Base-by-base conservation (phyloP, 495 filamentous ascomycete species). In the Trypethelium eluteriae region DNA sequence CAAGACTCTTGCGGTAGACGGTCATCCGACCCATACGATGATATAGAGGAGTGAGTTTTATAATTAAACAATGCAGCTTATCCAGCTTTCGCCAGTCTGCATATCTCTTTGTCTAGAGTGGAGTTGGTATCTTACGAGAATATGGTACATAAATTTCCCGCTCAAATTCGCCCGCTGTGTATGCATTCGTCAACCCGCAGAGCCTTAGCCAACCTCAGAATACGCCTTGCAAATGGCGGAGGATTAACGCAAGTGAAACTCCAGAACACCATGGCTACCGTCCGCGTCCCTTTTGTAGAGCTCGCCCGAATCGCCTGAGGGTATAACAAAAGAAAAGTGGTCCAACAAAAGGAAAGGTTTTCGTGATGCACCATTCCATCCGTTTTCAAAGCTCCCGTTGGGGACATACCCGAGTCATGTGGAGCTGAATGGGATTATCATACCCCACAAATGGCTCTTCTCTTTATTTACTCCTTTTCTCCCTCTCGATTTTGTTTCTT, bases 201-300 rank as follows among this genome's bases (percentile, higher is more conserved):
- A 9, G 7, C 53, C 32, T 5, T 18, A 12, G 5, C 49, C 10
- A 18, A 53, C 49, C 49, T 59, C 53, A 59, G 18, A 16, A 59
- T 34, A 59, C 53, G 53, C 53, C 53, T 36, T 59, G 53, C 53
- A 59, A 59, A 59, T 59, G 53, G 53, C 53, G 53, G 53, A 59
- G 53, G 53, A 59, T 18, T 14, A 35, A 3, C 25, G 25, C 18
- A 35, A 32, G 36, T 59, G 32, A 59, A 59, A 59, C 53, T 35
- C 53, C 53, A 14, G 10, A 59, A 18, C 32, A 10, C 53, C 32
- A 9, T 9, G 34, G 7, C 18, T 36, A 14, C 32, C 36, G 25
- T 25, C 25, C 25, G 25, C 25, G 25, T 25, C 25, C 25, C 25
- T 25, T 25, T 25, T 25, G 25, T 25, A 25, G 1, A 25, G 25